These are phyloP conservation scores for Tephrocybe sp. DNA, from an alignment of 768 basidiomycete genomes.

Conservation along the genomic window DNA sequence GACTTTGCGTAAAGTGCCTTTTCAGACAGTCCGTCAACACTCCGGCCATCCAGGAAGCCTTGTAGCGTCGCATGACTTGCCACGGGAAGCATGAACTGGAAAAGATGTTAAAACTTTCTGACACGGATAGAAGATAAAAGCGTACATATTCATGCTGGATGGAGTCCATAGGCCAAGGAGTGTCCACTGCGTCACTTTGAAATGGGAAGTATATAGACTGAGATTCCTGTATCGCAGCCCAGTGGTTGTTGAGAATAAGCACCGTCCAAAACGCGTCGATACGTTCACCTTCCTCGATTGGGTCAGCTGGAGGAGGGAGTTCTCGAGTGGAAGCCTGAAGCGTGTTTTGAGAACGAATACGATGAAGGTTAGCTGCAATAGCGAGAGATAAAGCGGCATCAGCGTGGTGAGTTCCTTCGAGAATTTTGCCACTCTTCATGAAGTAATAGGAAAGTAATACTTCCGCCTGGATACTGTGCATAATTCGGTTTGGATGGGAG, in stretches of 20 bases:
- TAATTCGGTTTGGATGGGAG: background rate
- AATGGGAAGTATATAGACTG: slow-evolving; percentile 1
- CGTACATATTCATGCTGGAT: slow-evolving; percentile 7
- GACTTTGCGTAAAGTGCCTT: slow-evolving; percentile 9
- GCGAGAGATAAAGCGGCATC: slow-evolving; percentile 15
- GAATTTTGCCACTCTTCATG: slow-evolving; percentile 16
- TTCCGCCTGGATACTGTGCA: slow-evolving; percentile 38
- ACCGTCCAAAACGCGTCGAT: slow-evolving; percentile 23
- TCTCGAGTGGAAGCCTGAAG: background rate
- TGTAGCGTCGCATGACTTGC: background rate
- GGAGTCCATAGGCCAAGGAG: slow-evolving; percentile 14
- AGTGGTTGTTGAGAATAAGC: slow-evolving; percentile 16
- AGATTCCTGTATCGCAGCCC: slow-evolving; percentile 14
- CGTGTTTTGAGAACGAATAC: slow-evolving; percentile 3
- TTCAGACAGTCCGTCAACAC: slow-evolving; percentile 3
- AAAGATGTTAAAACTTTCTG: background rate
- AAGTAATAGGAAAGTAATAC: slow-evolving; percentile 44
- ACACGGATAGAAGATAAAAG: background rate
- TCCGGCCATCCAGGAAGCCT: slow-evolving; percentile 5
- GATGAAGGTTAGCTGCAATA: slow-evolving; percentile 17
- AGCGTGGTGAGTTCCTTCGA: slow-evolving; percentile 19
- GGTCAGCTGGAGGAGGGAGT: slow-evolving; percentile 11
- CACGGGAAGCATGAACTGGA: background rate
- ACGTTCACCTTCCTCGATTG: slow-evolving; percentile 17
- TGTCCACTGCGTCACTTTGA: slow-evolving; percentile 2